phyloP scores from a whole-genome alignment of 257 asterid genomes.

The Anisodus acutangulus region DNA sequence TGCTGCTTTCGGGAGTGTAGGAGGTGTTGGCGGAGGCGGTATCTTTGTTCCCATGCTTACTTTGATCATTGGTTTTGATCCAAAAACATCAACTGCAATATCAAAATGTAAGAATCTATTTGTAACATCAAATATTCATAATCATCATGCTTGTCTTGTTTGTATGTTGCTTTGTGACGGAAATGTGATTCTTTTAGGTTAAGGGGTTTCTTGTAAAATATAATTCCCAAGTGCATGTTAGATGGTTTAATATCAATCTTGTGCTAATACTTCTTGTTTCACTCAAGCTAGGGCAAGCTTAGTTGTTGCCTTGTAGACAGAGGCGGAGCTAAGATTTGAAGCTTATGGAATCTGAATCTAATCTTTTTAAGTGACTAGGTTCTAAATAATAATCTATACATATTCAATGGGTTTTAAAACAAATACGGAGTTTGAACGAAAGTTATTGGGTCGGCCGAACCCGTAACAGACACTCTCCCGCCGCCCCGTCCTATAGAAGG shows the following conservation, averaged over 20 bases:
- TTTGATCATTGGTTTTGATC: constrained; percentile 60
- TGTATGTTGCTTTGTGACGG: not conserved
- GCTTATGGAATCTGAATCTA: no score
- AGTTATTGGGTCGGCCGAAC: no score
- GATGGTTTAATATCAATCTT: not conserved
- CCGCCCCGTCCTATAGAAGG: no score
- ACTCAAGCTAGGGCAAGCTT: not conserved
- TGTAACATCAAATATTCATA: not conserved
- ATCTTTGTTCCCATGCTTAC: constrained; percentile 67
- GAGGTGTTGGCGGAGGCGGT: constrained; percentile 75
- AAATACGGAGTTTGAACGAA: no score
- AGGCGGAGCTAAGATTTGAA: no score
- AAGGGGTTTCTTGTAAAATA: not conserved
- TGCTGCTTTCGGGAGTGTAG: constrained; percentile 74
- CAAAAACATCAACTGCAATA: constrained; percentile 63
- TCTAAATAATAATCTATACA: no score
- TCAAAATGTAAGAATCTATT: constrained; percentile 54
- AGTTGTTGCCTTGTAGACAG: not conserved
- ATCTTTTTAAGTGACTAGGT: no score
- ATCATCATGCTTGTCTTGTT: not conserved
- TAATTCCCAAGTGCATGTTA: not conserved
- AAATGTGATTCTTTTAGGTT: not conserved
- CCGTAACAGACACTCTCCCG: no score
- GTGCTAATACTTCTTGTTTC: not conserved
- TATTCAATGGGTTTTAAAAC: no score